These are phyloP conservation scores for Emergomyces pasteurianus DNA, from an alignment of 2,329 filamentous ascomycete species.

Conservation along the genomic window DNA sequence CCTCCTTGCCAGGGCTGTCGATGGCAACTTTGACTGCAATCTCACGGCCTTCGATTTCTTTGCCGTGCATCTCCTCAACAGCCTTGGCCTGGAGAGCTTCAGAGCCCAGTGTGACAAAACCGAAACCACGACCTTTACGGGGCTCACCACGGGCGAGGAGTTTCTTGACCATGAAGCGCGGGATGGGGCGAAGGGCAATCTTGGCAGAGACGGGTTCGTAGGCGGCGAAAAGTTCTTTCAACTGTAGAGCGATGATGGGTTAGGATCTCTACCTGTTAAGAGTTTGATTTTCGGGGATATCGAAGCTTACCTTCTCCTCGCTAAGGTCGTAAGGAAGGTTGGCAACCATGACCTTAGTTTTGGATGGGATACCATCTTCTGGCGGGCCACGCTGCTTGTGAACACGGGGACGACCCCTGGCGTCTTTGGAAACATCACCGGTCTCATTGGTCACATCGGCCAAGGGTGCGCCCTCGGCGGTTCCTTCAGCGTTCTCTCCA, in stretches of 20 bases:
- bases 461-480: conserved; percentile 46
- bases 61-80: conserved; percentile 96
- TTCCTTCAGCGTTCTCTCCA: conserved; percentile 30
- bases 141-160: conserved; percentile 94
- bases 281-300: not conserved
- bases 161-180: conserved; percentile 99
- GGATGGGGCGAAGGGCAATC: conserved; percentile 96
- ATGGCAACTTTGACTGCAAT: conserved; percentile 99
- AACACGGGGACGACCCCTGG: conserved; percentile 38
- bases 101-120: conserved; percentile 89
- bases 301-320: conserved; percentile 71
- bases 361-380: conserved; percentile 93
- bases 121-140: conserved; percentile 97
- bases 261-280: conserved; percentile 12
- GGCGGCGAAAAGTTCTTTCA: conserved; percentile 90
- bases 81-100: conserved; percentile 98
- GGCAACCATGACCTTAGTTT: conserved; percentile 99
- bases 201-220: conserved; percentile 93
- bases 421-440: conserved; percentile 20
- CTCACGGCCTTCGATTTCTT: conserved; percentile 96
- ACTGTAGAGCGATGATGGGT: conserved; percentile 41
- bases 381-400: conserved; percentile 85
- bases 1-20: conserved; percentile 98
- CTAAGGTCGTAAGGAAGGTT: conserved; percentile 97
- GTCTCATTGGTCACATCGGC: conserved; percentile 45